phyloP scores from a whole-genome alignment of 192 early-diverging fungal species.

The Dispira simplex region DNA sequence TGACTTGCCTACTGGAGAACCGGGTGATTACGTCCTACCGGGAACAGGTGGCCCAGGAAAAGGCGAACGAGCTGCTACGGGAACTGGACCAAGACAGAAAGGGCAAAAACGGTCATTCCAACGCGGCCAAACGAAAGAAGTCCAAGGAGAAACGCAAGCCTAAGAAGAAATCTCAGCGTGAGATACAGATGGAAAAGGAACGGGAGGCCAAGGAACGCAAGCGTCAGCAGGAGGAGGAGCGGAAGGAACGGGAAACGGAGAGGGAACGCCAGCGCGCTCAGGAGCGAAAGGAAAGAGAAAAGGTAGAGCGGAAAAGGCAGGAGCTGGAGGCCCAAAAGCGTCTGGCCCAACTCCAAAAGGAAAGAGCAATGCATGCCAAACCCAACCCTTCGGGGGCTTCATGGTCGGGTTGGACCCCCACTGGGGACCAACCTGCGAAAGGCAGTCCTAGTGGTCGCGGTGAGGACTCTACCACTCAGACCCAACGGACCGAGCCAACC shows the following conservation, averaged over 20 bases:
- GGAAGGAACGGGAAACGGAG: constrained; percentile 12
- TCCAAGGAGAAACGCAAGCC: constrained; percentile 45
- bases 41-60: constrained; percentile 84
- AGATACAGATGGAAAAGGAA: constrained; percentile 25
- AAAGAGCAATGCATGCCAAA: constrained; percentile 1
- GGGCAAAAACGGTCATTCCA: constrained; percentile 36
- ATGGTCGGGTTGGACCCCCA: neutral
- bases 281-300: constrained; percentile 10
- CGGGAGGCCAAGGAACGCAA: constrained; percentile 17
- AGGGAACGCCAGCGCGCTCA: constrained; percentile 10
- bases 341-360: constrained; percentile 17
- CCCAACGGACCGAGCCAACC: neutral
- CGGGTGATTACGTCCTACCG: constrained; percentile 84
- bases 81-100: constrained; percentile 82
- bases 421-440: neutral
- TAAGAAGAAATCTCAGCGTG: constrained; percentile 32
- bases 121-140: constrained; percentile 32
- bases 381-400: neutral
- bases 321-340: constrained; percentile 24
- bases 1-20: constrained; percentile 95
- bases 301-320: constrained; percentile 14
- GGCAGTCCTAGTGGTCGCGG: neutral
- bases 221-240: constrained; percentile 20
- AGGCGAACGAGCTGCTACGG: constrained; percentile 69
- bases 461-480: neutral